phyloP scores from a whole-genome alignment of 1,284 basidiomycete genomes.

The Earliella scabrosa region DNA sequence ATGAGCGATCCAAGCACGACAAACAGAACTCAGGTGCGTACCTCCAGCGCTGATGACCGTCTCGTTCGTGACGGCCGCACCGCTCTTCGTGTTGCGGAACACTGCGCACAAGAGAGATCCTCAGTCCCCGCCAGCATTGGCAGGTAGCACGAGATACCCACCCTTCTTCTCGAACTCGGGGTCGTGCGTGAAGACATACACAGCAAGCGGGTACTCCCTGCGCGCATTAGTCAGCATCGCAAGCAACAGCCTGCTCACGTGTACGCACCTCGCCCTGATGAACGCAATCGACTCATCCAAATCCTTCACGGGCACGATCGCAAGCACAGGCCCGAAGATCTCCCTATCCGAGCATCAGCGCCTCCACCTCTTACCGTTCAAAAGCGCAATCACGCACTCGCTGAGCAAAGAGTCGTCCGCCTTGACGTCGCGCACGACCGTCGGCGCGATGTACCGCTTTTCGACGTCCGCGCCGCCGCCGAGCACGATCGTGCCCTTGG shows the following conservation, averaged over 20 bases:
- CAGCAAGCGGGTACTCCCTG: conserved; percentile 70
- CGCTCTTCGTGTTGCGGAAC: conserved; percentile 69
- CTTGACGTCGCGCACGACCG: conserved; percentile 66
- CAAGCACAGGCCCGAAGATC: conserved; percentile 52
- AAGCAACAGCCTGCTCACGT: conserved; percentile 11
- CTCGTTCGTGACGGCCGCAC: conserved; percentile 72
- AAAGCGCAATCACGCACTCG: conserved; percentile 48
- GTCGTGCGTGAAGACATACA: conserved; percentile 79
- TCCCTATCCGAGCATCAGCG: conserved; percentile 28
- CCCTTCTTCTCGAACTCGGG: conserved; percentile 64
- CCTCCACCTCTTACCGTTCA: background rate
- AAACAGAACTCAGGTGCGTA: conserved; percentile 31
- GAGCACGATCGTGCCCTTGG: conserved; percentile 72
- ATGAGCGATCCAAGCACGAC: background rate
- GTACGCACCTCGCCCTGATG: conserved; percentile 64
- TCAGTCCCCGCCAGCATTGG: too few species aligned
- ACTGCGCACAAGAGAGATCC: conserved; percentile 49
- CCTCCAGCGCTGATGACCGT: conserved; percentile 57
- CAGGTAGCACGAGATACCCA: conserved; percentile 24
- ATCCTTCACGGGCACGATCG: conserved; percentile 75
- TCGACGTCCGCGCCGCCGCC: conserved; percentile 72
- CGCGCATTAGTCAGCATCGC: background rate
- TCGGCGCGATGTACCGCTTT: conserved; percentile 68
- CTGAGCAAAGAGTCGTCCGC: conserved; percentile 74
- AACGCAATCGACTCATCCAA: conserved; percentile 76